Base-by-base conservation (phyloP, 306 rosid genomes). In the Pachyrhizus erosus region DNA sequence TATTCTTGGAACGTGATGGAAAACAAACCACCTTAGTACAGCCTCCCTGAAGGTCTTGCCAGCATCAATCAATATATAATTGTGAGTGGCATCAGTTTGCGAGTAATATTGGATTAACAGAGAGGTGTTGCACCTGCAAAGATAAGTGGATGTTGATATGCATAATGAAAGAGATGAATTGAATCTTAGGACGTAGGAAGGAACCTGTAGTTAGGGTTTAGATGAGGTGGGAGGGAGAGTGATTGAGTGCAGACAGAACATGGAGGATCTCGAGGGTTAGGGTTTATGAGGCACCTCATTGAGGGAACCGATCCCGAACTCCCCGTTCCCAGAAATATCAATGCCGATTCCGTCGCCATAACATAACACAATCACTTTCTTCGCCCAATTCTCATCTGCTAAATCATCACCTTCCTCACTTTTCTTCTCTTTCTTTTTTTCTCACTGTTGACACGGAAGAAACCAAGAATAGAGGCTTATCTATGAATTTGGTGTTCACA, bases 11-110 rank as follows among this genome's bases (percentile, higher is more conserved):
- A 94, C 89, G 85, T 73, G 86, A 76, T 92, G 88, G 78, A 62
- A 78, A 71, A 96, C 87, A 84, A 94, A 94, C 98, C 98, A 94
- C 58, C 97, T 81, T 49, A 94, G 93, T 7, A 92, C 97, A 75
- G 91, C 84, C 87, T 94, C 98, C 88, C 97, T 82, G 86, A 94
- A 92, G 1, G 98, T 92, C 90, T 94, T 94, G 72, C 97, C 98
- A 51, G 82, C 93, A 55, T 94, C 98, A 76, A 94, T 92, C 82
- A 94, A 73, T 45, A 94, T 58, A 78, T 94, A 94, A 52, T 52
- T 82, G 80, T 83, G 98, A 34, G 83, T 70, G 31, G 85, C 94
- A 70, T 92, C 87, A 39, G 39, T 75, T 82, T 18, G 83, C 75
- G 87, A 89, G 78, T 88, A 90, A 73, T 91, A 90, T 72, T 94